Percentiles rank a stretch among this genome's conserved stretches.
These are phyloP conservation scores for Rubroboletus satanas DNA, from an alignment of 768 basidiomycete species.

Conservation along the genomic window DNA sequence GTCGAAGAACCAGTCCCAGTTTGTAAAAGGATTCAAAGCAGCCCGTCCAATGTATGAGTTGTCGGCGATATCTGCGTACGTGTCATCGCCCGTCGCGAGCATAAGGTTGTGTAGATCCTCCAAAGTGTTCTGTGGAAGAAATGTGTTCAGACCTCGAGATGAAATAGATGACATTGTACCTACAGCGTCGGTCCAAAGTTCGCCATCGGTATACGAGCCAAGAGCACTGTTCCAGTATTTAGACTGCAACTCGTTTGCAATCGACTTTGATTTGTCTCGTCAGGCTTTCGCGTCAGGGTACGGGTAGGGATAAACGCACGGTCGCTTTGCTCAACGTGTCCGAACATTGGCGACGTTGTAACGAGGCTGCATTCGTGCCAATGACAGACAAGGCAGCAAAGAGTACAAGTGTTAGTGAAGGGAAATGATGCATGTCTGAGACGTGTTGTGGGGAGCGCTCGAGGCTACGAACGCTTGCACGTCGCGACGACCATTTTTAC, in stretches of 20 bases:
- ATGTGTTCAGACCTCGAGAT: neutral
- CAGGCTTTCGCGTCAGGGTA: neutral
- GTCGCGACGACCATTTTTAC: neutral
- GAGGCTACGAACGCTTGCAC: neutral
- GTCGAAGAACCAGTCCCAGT: constrained; percentile 43
- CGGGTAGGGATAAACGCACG: constrained; percentile 2
- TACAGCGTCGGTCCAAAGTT: constrained; percentile 56
- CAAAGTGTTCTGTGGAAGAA: constrained; percentile 43
- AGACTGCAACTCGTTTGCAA: constrained; percentile 25
- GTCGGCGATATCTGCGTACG: constrained; percentile 39
- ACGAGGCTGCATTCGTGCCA: neutral
- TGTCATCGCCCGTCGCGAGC: constrained; percentile 44
- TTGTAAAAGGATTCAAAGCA: constrained; percentile 37
- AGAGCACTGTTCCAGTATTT: constrained; percentile 39
- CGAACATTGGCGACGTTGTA: constrained; percentile 6
- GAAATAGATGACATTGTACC: constrained; percentile 6
- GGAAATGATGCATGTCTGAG: constrained; percentile 1
- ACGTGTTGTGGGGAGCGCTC: neutral
- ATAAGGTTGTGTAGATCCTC: constrained; percentile 59
- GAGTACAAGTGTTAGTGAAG: neutral
- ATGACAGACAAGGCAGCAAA: neutral
- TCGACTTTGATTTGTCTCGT: constrained; percentile 13
- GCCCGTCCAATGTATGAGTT: constrained; percentile 43
- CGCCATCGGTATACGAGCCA: constrained; percentile 47
- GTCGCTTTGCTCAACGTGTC: constrained; percentile 5